Base-by-base conservation (phyloP, 176 grass and related monocot genomes). In the Raddia distichophylla region DNA sequence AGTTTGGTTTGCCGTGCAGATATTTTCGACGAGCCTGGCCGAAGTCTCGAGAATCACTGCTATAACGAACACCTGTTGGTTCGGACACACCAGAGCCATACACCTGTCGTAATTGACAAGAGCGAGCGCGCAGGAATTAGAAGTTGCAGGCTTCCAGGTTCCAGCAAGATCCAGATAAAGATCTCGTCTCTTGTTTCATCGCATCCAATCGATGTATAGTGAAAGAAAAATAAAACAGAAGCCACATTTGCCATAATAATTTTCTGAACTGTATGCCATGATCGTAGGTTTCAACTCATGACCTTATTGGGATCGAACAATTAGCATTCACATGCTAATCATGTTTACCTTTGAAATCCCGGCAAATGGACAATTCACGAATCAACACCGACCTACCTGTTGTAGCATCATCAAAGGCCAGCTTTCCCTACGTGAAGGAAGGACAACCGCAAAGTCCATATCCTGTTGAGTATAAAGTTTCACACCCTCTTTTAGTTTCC, bases 41-140 rank as follows among this genome's bases (percentile, higher is more conserved):
- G 17, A 66, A 77, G n/a, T 34, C 77, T 82, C 72, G 37, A 64
- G 71, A 77, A 64, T 49, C 80, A 42, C 27, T 62, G 6, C 60
- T 81, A 12, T 62, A 40, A 5, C 52, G 42, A 10, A 4, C 33
- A 18, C 5, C 63, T 53, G 63, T 3, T 45, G 60, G 9, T 71
- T 52, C 59, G 51, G 16, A 47, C 11, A 59, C 56, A 8, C 69
- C 14, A 8, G 7, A 33, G 12, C 10, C 49, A 54, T 3, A 61
- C 86, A 79, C 68, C 60, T 74, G 61, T 45, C 61, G 7, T 60
- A 75, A 77, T n/a, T 1, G 37, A 84, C 68, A 49, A 66, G 68
- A 42, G 27, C 27, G 37, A 40, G 14, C 22, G 32, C 60, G 44
- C 15, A 13, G 11, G 33, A 20, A 33, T 60, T 13, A 16, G 34